Evolutionary conservation across 2,329 filamentous ascomycete genomes (phyloP).

Genomic region (Fusarium haematococcum): DNA sequence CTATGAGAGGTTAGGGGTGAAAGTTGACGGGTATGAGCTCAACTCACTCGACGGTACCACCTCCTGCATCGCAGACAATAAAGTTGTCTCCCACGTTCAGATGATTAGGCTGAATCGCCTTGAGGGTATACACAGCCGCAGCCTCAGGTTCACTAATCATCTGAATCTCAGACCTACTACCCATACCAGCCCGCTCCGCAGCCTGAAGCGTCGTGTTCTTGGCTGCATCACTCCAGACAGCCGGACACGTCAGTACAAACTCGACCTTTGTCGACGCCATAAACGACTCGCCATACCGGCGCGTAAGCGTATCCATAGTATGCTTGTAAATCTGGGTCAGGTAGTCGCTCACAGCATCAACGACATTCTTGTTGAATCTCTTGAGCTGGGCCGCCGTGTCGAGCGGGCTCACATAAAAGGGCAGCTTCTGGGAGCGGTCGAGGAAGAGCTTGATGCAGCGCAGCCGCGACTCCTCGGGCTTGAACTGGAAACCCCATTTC

Average conservation of each 20-base stretch:
- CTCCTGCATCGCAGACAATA: slow-evolving; percentile 72
- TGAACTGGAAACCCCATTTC: slow-evolving; percentile 88
- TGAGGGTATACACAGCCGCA: slow-evolving; percentile 82
- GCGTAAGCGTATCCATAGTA: slow-evolving; percentile 81
- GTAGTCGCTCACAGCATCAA: slow-evolving; percentile 84
- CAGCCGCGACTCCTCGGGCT: slow-evolving; percentile 79
- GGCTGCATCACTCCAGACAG: slow-evolving; percentile 87
- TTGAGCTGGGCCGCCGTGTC: slow-evolving; percentile 83
- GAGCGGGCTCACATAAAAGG: slow-evolving; percentile 81
- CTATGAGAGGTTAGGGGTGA: slow-evolving; percentile 49
- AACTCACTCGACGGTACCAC: slow-evolving; percentile 75
- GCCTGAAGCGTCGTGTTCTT: slow-evolving; percentile 85
- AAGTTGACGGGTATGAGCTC: fast-evolving
- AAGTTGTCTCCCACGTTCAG: slow-evolving; percentile 76
- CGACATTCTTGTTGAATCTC: slow-evolving; percentile 79
- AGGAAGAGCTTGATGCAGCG: slow-evolving; percentile 89
- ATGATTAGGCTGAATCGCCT: slow-evolving; percentile 81
- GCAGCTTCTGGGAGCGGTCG: slow-evolving; percentile 82
- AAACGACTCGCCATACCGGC: slow-evolving; percentile 81
- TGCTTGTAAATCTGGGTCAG: slow-evolving; percentile 80
- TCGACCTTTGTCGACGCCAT: slow-evolving; percentile 81
- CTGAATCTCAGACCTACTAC: slow-evolving; percentile 75
- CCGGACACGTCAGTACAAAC: slow-evolving; percentile 84
- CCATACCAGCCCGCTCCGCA: slow-evolving; percentile 83
- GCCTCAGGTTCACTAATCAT: slow-evolving; percentile 87